These are phyloP conservation scores for Akanthomyces lecanii DNA, from an alignment of 2,329 filamentous ascomycete species.

Conservation along the genomic window DNA sequence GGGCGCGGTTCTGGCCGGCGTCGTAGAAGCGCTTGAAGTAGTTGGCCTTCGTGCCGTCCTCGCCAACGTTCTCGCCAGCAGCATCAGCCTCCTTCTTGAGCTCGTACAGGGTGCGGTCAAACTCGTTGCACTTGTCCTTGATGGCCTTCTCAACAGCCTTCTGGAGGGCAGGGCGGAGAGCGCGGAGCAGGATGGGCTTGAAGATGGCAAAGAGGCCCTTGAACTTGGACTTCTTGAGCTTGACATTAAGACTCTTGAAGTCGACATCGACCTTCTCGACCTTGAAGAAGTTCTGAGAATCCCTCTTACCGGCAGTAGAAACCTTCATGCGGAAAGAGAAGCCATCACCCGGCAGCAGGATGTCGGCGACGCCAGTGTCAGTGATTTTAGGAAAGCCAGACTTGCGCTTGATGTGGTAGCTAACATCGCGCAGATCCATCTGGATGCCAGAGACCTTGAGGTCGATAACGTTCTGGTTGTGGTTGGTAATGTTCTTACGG, in stretches of 20 bases:
- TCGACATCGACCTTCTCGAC: slow-evolving; percentile 82
- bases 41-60: slow-evolving; percentile 68
- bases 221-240: slow-evolving; percentile 91
- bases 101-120: slow-evolving; percentile 68
- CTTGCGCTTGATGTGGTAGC: slow-evolving; percentile 94
- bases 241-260: slow-evolving; percentile 78
- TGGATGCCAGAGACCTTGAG: slow-evolving; percentile 85
- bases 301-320: slow-evolving; percentile 71
- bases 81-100: slow-evolving; percentile 81
- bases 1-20: slow-evolving; percentile 68
- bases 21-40: slow-evolving; percentile 81
- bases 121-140: slow-evolving; percentile 72
- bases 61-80: slow-evolving; percentile 53
- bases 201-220: slow-evolving; percentile 83
- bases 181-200: slow-evolving; percentile 82
- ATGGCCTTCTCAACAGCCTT: slow-evolving; percentile 88
- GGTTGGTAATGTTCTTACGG: slow-evolving; percentile 78
- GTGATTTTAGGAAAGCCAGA: slow-evolving; percentile 83
- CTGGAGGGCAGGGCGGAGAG: slow-evolving; percentile 77
- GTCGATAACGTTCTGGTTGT: slow-evolving; percentile 76
- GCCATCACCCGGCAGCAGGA: slow-evolving; percentile 80
- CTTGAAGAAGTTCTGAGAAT: slow-evolving; percentile 86
- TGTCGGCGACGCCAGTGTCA: slow-evolving; percentile 83
- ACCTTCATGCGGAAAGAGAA: slow-evolving; percentile 90
- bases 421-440: slow-evolving; percentile 85